Base-by-base conservation (phyloP, 345 rosid species). In the Linum lewisii region DNA sequence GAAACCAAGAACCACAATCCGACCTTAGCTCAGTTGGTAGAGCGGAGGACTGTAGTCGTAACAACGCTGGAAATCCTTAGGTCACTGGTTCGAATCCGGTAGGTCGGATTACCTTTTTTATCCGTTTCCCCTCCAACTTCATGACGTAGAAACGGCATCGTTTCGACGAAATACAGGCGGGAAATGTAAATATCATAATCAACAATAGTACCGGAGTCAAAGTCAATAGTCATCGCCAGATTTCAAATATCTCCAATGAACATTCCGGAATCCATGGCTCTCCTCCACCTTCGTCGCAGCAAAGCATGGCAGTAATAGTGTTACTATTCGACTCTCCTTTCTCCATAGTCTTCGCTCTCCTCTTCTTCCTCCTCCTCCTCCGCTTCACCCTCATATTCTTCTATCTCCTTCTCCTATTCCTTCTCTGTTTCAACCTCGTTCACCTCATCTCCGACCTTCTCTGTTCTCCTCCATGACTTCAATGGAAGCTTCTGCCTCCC, bases 1-100 rank as follows among this genome's bases (percentile, higher is more conserved):
- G 7, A 0, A 4, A 8, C 1, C 7, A 0, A 29, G 1, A 1
- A 0, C 7, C 34, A 29, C 34, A 1, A 29, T 29, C 95, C 90
- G 93, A 84, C 93, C 90, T 88, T 92, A 83, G 98, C 98, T 92
- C 90, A 88, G 95, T 82, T 92, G 98, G 93, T 53, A 92, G 96
- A 83, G 98, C 96, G 95, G 98, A 86, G 94, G 94, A 88, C 97
- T 88, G 97, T 92, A 92, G 97, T 82, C 7, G 5, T 29, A 8
- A 29, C 6, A n/a, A n/a, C n/a, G 7, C 7, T 8, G 5, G 34
- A 29, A 29, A 29, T 29, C 34, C 34, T 29, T 29, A 29, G 34
- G 34, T 29, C 34, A 29, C 34, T 29, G 34, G 34, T 29, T 29
- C 34, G 34, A 29, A 29, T 29, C 34, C 34, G 34, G 34, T 29